Evolutionary conservation across 106 monocot species (phyloP).

Genomic region (Dendrobium nobile): DNA sequence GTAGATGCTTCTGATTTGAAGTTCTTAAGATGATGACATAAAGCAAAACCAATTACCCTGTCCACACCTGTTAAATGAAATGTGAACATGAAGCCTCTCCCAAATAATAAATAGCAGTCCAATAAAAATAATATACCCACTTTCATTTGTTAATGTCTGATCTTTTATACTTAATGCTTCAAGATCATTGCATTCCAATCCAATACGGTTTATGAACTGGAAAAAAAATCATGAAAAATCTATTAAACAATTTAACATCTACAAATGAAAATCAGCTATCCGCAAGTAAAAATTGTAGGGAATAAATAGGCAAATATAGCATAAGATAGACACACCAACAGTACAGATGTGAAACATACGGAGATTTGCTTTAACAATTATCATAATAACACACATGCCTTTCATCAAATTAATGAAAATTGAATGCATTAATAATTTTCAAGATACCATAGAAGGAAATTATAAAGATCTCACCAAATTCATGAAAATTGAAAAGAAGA

Average conservation of each 20-base stretch:
- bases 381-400: background rate
- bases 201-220: conserved; percentile 54
- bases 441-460: background rate
- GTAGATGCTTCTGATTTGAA: conserved; percentile 11
- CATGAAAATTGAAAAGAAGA: background rate
- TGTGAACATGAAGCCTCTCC: background rate
- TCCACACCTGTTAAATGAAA: conserved; percentile 47
- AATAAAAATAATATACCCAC: conserved; percentile 29
- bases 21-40: conserved; percentile 47
- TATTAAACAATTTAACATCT: background rate
- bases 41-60: conserved; percentile 71
- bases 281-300: background rate
- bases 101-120: background rate
- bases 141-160: conserved; percentile 66
- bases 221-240: background rate
- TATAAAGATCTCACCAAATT: background rate
- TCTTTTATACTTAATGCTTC: conserved; percentile 58
- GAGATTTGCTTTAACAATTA: background rate
- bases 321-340: background rate
- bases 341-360: background rate
- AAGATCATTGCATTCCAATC: conserved; percentile 60
- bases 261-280: conserved; percentile 1
- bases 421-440: background rate
- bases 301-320: background rate
- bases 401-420: background rate